A percentile compares a stretch with the other conserved stretches of the same genome.
Conservation (phyloP, 225 moss, liverwort and hornwort species). For the Physcomitrellopsis africana region DNA sequence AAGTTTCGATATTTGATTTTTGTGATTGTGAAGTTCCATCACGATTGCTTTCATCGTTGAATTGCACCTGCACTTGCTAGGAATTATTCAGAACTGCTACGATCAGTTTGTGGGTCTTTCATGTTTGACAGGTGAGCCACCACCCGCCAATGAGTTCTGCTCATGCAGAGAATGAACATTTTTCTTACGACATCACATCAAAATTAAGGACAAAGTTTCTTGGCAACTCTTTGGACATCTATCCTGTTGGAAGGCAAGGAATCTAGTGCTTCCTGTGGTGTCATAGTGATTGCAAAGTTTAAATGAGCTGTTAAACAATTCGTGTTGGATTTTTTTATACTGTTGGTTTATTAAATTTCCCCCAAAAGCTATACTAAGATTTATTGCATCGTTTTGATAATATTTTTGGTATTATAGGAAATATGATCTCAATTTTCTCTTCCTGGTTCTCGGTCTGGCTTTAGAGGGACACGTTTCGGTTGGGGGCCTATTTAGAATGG, state of each 20-base stretch:
- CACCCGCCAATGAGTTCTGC: conserved; percentile 92
- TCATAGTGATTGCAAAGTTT: neutral
- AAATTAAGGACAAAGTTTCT: conserved; percentile 94
- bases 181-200: conserved; percentile 81
- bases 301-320: no score
- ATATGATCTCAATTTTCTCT: no score
- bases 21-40: neutral
- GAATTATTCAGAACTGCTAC: neutral
- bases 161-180: conserved; percentile 91
- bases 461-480: no score
- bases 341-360: no score
- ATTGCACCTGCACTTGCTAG: neutral
- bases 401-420: no score
- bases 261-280: neutral
- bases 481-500: no score
- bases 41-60: neutral
- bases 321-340: no score
- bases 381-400: no score
- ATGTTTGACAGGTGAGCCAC: conserved; percentile 69
- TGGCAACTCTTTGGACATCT: conserved; percentile 87
- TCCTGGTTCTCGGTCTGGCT: no score
- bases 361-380: no score
- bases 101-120: neutral
- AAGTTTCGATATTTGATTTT: neutral
- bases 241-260: conserved; percentile 84